Evolutionary conservation across 1,284 basidiomycete species (phyloP).

Genomic region (Rhodofomes roseus): DNA sequence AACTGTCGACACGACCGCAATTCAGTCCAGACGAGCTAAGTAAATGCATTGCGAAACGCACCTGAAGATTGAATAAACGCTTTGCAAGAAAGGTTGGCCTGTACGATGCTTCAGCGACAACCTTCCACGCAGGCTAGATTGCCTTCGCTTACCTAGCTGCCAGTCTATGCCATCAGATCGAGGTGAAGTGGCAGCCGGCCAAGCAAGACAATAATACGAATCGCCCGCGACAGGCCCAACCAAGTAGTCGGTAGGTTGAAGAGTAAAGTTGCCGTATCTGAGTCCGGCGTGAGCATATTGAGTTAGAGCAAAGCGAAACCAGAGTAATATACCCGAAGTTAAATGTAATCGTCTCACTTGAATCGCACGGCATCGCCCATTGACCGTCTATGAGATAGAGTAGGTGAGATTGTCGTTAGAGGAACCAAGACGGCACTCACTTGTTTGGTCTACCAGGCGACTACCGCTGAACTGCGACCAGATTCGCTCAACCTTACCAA

Average conservation of each 20-base stretch:
- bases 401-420: slow-evolving; percentile 5
- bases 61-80: slow-evolving; percentile 84
- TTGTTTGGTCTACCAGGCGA: slow-evolving; percentile 58
- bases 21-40: background rate
- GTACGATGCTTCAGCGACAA: background rate
- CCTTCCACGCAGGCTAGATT: background rate
- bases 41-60: slow-evolving; percentile 22
- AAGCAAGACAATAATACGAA: slow-evolving; percentile 73
- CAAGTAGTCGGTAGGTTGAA: slow-evolving; percentile 82
- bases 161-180: slow-evolving; percentile 81
- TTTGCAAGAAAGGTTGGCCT: slow-evolving; percentile 77
- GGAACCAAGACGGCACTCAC: slow-evolving; percentile 24
- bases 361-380: slow-evolving; percentile 83
- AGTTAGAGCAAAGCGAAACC: background rate
- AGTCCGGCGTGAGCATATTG: background rate
- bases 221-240: slow-evolving; percentile 69
- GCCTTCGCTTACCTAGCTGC: slow-evolving; percentile 60
- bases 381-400: slow-evolving; percentile 52
- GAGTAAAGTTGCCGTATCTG: slow-evolving; percentile 55
- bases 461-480: slow-evolving; percentile 62
- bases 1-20: slow-evolving; percentile 37
- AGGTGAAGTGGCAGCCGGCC: slow-evolving; percentile 70
- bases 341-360: slow-evolving; percentile 62
- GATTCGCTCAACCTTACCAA: slow-evolving; percentile 59
- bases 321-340: slow-evolving; percentile 59